Evolutionary conservation across 352 stramenopile genomes (phyloP).

Genomic region (Pythium rishiriense): DNA sequence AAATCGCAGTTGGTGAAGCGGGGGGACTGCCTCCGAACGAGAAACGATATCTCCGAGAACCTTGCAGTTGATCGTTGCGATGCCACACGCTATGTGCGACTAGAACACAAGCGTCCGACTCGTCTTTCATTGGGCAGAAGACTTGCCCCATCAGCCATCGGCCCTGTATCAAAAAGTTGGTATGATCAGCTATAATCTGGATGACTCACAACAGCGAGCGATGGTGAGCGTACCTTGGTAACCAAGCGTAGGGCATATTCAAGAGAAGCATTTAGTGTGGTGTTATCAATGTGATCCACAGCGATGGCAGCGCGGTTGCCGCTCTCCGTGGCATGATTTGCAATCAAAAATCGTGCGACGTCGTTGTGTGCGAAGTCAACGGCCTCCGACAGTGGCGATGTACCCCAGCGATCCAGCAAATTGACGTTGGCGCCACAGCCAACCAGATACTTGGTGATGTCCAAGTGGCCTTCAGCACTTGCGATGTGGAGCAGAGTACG

Average conservation of each 20-base stretch:
- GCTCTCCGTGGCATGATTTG: slow-evolving; percentile 62
- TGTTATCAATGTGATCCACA: slow-evolving; percentile 60
- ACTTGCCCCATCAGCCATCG: slow-evolving; percentile 77
- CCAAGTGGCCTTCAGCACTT: slow-evolving; percentile 61
- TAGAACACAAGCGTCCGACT: slow-evolving; percentile 59
- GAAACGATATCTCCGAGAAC: not conserved
- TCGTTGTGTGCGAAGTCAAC: slow-evolving; percentile 81
- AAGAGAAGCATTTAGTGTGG: slow-evolving; percentile 56
- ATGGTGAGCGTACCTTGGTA: slow-evolving; percentile 40
- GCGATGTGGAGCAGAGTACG: slow-evolving; percentile 75
- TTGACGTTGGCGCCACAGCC: slow-evolving; percentile 76
- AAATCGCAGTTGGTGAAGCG: slow-evolving; percentile 12
- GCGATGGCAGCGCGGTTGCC: slow-evolving; percentile 55
- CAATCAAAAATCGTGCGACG: slow-evolving; percentile 63
- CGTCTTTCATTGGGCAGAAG: slow-evolving; percentile 63
- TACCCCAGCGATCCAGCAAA: slow-evolving; percentile 76
- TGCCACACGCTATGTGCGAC: slow-evolving; percentile 76
- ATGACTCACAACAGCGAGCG: not conserved
- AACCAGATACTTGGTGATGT: slow-evolving; percentile 64
- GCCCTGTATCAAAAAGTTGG: slow-evolving; percentile 36
- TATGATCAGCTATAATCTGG: not conserved
- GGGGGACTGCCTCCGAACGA: not conserved
- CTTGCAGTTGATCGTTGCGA: slow-evolving; percentile 34
- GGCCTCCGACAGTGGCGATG: slow-evolving; percentile 68
- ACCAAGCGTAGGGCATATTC: slow-evolving; percentile 68